phyloP scores from a whole-genome alignment of 73 alveolate species.

The Paramecium sexaurelia region DNA sequence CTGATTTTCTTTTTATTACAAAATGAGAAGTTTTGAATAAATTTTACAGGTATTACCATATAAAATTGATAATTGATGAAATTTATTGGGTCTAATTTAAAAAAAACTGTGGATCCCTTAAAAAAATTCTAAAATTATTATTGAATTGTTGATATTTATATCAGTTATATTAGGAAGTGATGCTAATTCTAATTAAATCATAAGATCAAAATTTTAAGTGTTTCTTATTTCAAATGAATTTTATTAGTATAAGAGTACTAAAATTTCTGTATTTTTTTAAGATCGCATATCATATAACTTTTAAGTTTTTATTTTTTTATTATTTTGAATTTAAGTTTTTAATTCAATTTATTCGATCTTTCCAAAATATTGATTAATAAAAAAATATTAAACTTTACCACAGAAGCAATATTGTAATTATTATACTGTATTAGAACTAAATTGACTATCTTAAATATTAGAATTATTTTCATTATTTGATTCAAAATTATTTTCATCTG shows the following conservation, averaged over 20 bases:
- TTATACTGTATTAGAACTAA: neutral
- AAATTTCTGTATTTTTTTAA: neutral
- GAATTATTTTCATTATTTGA: neutral
- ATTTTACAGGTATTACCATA: neutral
- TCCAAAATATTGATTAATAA: neutral
- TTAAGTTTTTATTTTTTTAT: neutral
- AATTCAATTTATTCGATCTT: neutral
- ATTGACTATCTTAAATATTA: neutral
- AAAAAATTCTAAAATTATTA: neutral
- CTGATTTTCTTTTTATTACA: neutral
- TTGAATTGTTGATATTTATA: neutral
- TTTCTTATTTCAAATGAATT: neutral
- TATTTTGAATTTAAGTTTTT: neutral
- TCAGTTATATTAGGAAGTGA: neutral
- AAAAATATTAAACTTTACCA: neutral
- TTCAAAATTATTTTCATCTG: neutral
- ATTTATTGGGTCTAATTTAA: neutral
- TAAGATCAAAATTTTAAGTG: neutral
- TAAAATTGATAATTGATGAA: neutral
- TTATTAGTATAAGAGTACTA: neutral
- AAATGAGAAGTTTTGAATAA: neutral
- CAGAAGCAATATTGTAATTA: neutral
- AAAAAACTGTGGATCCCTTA: neutral
- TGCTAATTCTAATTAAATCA: neutral
- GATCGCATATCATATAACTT: neutral